Conservation (phyloP, 2,329 filamentous ascomycete genomes). For the Hypocrella siamensis region DNA sequence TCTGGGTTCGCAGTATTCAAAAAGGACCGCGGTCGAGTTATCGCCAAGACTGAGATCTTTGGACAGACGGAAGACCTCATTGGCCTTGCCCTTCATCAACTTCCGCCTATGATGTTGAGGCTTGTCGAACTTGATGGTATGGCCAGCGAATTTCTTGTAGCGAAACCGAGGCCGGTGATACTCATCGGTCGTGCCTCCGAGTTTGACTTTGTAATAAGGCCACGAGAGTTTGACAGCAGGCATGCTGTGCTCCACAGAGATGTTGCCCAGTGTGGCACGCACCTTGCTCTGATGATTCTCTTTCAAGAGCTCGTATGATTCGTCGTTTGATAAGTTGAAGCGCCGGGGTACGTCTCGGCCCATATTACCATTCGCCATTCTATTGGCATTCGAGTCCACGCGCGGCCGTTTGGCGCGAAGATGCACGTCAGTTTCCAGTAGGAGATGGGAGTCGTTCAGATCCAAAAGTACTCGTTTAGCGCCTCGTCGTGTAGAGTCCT, state of each 20-base stretch:
- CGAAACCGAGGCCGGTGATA: constrained; percentile 72
- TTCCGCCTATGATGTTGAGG: constrained; percentile 66
- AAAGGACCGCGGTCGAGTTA: constrained; percentile 72
- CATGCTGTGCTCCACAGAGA: constrained; percentile 88
- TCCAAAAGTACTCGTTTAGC: constrained; percentile 72
- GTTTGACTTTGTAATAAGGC: constrained; percentile 86
- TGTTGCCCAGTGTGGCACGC: constrained; percentile 75
- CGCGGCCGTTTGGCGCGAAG: constrained; percentile 44
- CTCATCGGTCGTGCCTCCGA: constrained; percentile 58
- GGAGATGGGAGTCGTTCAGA: constrained; percentile 72
- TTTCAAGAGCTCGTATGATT: constrained; percentile 88
- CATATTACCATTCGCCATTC: constrained; percentile 51
- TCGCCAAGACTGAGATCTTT: constrained; percentile 77
- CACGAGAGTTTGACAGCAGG: constrained; percentile 83
- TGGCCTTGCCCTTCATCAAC: constrained; percentile 63
- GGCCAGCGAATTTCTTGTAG: constrained; percentile 51
- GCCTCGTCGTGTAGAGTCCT: constrained; percentile 53
- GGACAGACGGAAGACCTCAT: constrained; percentile 63
- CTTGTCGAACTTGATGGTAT: constrained; percentile 56
- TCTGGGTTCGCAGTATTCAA: constrained; percentile 92
- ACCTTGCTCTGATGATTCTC: constrained; percentile 96
- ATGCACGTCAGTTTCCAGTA: constrained; percentile 64
- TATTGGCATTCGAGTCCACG: constrained; percentile 42
- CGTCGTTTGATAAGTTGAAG: constrained; percentile 94
- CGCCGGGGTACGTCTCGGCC: constrained; percentile 61